Conservation (phyloP, 768 basidiomycete species). For the Pleurotus eryngii region DNA sequence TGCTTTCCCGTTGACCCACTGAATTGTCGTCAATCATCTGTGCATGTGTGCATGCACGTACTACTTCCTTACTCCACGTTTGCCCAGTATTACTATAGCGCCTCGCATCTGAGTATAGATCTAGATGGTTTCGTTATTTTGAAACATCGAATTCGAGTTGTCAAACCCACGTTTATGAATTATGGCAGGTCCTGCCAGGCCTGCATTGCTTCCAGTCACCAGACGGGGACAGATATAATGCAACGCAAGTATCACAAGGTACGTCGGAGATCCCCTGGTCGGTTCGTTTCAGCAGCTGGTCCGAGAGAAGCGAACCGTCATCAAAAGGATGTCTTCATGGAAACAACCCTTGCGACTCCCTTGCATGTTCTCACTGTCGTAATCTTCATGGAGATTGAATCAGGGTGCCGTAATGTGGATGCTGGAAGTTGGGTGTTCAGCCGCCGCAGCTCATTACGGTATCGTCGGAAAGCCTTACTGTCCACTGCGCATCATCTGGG, state of each 20-base stretch:
- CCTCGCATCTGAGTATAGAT: too few species aligned
- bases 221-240: neutral
- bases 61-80: too few species aligned
- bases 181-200: neutral
- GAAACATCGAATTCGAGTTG: neutral
- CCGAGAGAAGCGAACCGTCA: neutral
- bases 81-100: too few species aligned
- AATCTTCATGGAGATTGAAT: neutral
- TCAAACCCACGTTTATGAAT: neutral
- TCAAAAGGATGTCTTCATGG: neutral
- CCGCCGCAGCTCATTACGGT: neutral
- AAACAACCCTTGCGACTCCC: neutral
- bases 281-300: neutral
- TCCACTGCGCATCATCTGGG: neutral
- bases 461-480: neutral
- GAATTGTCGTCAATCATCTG: too few species aligned
- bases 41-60: too few species aligned
- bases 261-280: neutral
- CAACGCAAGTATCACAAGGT: neutral
- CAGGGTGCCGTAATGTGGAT: neutral
- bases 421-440: neutral
- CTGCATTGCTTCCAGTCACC: neutral
- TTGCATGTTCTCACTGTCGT: constrained; percentile 4
- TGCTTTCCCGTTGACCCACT: too few species aligned
- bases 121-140: neutral